phyloP scores from a whole-genome alignment of 352 stramenopile genomes.

The Globisporangium middletonii region DNA sequence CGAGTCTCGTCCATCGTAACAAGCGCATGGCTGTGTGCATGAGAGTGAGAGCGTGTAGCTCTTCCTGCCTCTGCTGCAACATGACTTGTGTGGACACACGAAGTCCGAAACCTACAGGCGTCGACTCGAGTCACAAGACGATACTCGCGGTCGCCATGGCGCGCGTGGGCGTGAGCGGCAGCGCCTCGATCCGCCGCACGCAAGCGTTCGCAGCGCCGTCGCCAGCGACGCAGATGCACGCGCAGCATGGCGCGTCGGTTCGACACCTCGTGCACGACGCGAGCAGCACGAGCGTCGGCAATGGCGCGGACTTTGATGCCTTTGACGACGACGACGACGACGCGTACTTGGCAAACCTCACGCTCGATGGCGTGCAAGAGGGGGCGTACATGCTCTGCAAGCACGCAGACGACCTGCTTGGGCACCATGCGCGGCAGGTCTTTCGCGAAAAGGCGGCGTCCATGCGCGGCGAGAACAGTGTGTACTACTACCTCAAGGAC shows the following conservation, averaged over 20 bases:
- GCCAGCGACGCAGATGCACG: not conserved
- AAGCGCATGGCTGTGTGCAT: too few species aligned
- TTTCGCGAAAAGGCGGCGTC: slow-evolving; percentile 82
- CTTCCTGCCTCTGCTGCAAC: too few species aligned
- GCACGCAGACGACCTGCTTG: slow-evolving; percentile 74
- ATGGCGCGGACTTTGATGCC: slow-evolving; percentile 1
- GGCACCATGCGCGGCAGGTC: slow-evolving; percentile 69
- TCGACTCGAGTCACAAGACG: not conserved
- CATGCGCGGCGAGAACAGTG: slow-evolving; percentile 74
- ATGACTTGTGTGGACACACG: too few species aligned
- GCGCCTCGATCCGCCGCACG: slow-evolving; percentile 4
- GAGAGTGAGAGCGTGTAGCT: too few species aligned
- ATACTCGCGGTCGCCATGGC: not conserved
- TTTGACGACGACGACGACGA: slow-evolving; percentile 27
- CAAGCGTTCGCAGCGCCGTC: not conserved
- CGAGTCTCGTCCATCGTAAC: too few species aligned
- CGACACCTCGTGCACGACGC: not conserved
- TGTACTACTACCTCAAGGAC: slow-evolving; percentile 86
- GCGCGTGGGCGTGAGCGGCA: slow-evolving; percentile 3
- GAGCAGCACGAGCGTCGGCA: not conserved
- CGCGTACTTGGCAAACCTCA: slow-evolving; percentile 56
- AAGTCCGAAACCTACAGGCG: not conserved
- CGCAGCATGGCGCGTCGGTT: not conserved
- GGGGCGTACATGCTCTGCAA: slow-evolving; percentile 83
- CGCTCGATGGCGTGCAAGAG: slow-evolving; percentile 70